Evolutionary conservation across 768 basidiomycete genomes (phyloP), one percentile per base, ranked within the genome.

Genomic region (Punctularia strigosozonata): DNA sequence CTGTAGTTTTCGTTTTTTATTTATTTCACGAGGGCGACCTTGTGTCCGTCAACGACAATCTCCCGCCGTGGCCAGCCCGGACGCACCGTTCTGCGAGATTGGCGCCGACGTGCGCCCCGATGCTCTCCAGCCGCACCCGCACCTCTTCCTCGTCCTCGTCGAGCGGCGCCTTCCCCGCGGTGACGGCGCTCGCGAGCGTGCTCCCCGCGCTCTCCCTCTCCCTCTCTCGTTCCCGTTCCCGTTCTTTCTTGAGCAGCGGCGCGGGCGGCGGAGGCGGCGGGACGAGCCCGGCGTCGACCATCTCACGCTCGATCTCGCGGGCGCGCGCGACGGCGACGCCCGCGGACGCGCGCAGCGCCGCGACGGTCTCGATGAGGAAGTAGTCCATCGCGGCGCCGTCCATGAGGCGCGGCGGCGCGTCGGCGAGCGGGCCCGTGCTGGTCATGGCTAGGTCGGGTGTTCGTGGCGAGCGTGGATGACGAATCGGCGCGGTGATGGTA

Each of bases 21-120:
- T 24, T 12, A 14, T 35, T 18, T 30, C 15, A 24, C n/a, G n/a
- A n/a, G n/a, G n/a, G n/a, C n/a, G n/a, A n/a, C n/a, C n/a, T n/a
- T n/a, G n/a, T n/a, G n/a, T n/a, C n/a, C n/a, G n/a, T n/a, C n/a
- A n/a, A n/a, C n/a, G n/a, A n/a, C n/a, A n/a, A n/a, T n/a, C n/a
- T n/a, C n/a, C n/a, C n/a, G n/a, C n/a, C n/a, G 36, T 38, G 22
- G 22, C 10, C 25, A 8, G 7, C 13, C 23, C 24, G 15, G 6
- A 61, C 69, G 43, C 45, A 91, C 91, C 81, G 68, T 65, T 94
- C 91, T 1, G 80, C 75, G 42, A 91, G 74, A 53, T 85, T 88
- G 4, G 80, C 77, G 1, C 91, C 91, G 2, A 92, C 84, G 52
- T 89, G 84, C 48, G 78, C 59, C 0, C 91, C 91, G 43, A 97